Conservation (phyloP, 179 eudicot genomes). For the Gypsophila paniculata region DNA sequence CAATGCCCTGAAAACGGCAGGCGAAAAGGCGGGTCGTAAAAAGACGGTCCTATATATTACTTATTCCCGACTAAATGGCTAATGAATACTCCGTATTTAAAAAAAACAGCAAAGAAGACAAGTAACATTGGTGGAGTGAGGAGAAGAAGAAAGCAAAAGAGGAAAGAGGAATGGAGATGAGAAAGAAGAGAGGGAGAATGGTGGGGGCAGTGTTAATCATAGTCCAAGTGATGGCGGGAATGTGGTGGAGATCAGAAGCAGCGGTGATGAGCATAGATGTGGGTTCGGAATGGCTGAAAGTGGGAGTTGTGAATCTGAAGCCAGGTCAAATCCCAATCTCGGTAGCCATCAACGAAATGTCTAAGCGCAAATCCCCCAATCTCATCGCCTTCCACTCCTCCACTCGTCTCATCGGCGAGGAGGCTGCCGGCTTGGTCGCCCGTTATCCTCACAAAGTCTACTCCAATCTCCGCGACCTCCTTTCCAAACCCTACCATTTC, state of each 20-base stretch:
- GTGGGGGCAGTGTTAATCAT: too few species aligned
- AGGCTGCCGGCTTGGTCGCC: conserved; percentile 65
- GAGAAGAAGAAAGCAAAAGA: too few species aligned
- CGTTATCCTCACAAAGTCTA: conserved; percentile 77
- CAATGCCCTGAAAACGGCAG: too few species aligned
- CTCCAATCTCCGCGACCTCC: conserved; percentile 59
- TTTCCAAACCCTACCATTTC: conserved; percentile 50
- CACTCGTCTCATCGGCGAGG: conserved; percentile 74
- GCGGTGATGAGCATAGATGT: conserved; percentile 91
- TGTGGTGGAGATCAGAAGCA: conserved; percentile 29
- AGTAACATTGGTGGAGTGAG: too few species aligned
- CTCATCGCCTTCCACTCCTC: conserved; percentile 65
- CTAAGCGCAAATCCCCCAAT: conserved; percentile 81
- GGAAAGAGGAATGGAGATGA: too few species aligned
- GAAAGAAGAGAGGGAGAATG: too few species aligned
- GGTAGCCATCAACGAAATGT: conserved; percentile 91
- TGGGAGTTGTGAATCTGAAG: conserved; percentile 82
- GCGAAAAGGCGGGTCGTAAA: too few species aligned
- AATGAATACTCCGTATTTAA: too few species aligned
- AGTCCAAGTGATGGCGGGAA: neutral
- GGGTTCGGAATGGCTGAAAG: conserved; percentile 93
- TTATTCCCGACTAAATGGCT: too few species aligned
- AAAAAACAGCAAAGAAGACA: too few species aligned
- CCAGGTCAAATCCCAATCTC: conserved; percentile 86
- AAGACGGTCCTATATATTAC: too few species aligned